phyloP scores from a whole-genome alignment of 2,329 filamentous ascomycete species.

The Penicillium janthinellum region DNA sequence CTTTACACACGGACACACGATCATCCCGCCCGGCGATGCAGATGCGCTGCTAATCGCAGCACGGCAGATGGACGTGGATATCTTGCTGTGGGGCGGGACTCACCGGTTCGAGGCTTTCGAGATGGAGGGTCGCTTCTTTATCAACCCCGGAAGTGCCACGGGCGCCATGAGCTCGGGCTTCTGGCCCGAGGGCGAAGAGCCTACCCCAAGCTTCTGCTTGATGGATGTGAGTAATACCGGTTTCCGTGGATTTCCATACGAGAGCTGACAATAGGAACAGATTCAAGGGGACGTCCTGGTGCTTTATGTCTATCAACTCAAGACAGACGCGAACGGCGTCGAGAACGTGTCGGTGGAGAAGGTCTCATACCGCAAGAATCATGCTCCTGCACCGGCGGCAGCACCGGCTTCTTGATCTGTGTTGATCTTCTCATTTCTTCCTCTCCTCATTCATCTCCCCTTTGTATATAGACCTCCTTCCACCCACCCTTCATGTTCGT shows the following conservation, averaged over 20 bases:
- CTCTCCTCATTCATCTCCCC: slow-evolving; percentile 12
- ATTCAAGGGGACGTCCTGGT: slow-evolving; percentile 95
- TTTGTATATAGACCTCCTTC: slow-evolving; percentile 37
- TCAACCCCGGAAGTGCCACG: slow-evolving; percentile 69
- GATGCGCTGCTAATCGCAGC: slow-evolving; percentile 68
- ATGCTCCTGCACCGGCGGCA: slow-evolving; percentile 58
- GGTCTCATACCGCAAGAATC: slow-evolving; percentile 80
- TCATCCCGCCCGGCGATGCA: slow-evolving; percentile 66
- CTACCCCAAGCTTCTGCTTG: slow-evolving; percentile 87
- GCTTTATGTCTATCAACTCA: slow-evolving; percentile 88
- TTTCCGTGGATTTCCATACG: not conserved
- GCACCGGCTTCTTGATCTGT: not conserved
- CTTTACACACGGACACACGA: slow-evolving; percentile 72
- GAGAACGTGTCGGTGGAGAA: slow-evolving; percentile 84
- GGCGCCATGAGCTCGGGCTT: slow-evolving; percentile 65
- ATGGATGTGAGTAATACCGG: slow-evolving; percentile 80
- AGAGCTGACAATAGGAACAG: slow-evolving; percentile 48
- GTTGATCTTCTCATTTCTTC: not conserved
- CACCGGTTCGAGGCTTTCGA: slow-evolving; percentile 72
- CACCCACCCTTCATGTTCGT: slow-evolving; percentile 6
- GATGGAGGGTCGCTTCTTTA: slow-evolving; percentile 71
- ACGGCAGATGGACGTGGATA: slow-evolving; percentile 71
- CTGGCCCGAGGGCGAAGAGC: slow-evolving; percentile 65
- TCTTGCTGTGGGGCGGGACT: slow-evolving; percentile 69
- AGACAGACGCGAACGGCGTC: slow-evolving; percentile 73